Evolutionary conservation across 2,329 filamentous ascomycete species (phyloP), one percentile per base, ranked within the genome.

Genomic region (Parafenestella ontariensis): DNA sequence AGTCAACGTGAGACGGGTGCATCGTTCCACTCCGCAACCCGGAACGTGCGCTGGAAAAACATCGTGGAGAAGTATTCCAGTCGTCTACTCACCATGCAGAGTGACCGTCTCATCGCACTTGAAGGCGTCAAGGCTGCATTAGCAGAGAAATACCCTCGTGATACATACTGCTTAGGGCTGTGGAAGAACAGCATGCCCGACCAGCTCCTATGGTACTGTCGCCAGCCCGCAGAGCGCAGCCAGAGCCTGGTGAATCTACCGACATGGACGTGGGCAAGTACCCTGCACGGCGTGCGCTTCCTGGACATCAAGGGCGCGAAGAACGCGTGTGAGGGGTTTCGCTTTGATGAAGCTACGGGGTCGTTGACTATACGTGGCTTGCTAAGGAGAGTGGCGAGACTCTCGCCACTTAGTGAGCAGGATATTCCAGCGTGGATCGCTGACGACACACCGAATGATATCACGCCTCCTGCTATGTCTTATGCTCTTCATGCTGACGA

Each of bases 1-100:
- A 62, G 49, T n/a, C 63, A 65, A 46, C 58, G 59, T 21, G 63
- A 68, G 46, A 68, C 61, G 26, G 60, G 63, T 9, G 63, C 57
- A 4, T 57, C 49, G 6, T 66, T 62, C 45, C 59, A 65, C 48
- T 46, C 53, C 24, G 62, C 62, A 29, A 59, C 59, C 11, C 58
- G 65, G 13, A 68, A 68, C 33, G 44, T 56, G 4, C 58, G 56
- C 39, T 68, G 63, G 65, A 66, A 66, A 29, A 52, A 56, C 41
- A 56, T 66, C 18, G 46, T 64, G 15, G 62, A 64, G 43, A 56
- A 58, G 39, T 66, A 66, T 44, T 62, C 59, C 33, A 55, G 55
- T 3, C 54, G 62, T 3, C 26, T 42, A 23, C 49, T 52, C 9
- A 47, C 49, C 15, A 17, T 36, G 20, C 44, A 53, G 7, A 56